Evolutionary conservation across 352 stramenopile species (phyloP).

Genomic region (Ophiocytium majus): DNA sequence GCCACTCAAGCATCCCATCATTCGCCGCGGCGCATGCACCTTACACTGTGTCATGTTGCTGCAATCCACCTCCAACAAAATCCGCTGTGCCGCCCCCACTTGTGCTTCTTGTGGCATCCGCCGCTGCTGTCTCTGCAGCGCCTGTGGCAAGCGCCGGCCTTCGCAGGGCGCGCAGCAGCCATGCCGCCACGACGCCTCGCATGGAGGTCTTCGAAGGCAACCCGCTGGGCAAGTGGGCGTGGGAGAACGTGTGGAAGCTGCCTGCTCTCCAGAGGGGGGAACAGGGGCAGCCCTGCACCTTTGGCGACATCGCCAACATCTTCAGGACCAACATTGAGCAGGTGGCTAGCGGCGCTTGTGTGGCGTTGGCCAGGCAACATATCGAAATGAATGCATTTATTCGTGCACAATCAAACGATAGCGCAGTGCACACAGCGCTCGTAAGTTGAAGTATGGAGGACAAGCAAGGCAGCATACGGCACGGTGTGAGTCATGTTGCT

Average conservation of each 20-base stretch:
- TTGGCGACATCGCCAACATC: conserved; percentile 69
- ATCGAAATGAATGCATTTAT: too few species aligned
- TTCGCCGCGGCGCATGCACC: too few species aligned
- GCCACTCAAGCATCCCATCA: too few species aligned
- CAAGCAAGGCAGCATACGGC: too few species aligned
- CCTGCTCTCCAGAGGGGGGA: conserved; percentile 63
- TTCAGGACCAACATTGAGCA: conserved; percentile 70
- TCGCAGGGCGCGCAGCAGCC: neutral
- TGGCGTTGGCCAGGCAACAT: too few species aligned
- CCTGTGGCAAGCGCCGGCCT: neutral
- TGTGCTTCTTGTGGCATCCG: neutral
- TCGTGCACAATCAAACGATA: too few species aligned
- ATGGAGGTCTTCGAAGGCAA: conserved; percentile 62
- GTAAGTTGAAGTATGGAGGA: too few species aligned
- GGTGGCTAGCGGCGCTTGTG: too few species aligned
- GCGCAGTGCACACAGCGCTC: too few species aligned
- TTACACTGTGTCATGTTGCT: too few species aligned
- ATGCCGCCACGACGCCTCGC: conserved; percentile 19
- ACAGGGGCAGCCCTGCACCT: conserved; percentile 62
- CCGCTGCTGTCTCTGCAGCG: neutral
- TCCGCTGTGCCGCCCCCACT: neutral
- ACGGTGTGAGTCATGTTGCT: too few species aligned
- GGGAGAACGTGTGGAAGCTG: conserved; percentile 70
- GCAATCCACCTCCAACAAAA: neutral
- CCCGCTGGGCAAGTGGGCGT: conserved; percentile 65